Evolutionary conservation across 108 stramenopile genomes (phyloP).

Genomic region (Thalassiosira profunda): DNA sequence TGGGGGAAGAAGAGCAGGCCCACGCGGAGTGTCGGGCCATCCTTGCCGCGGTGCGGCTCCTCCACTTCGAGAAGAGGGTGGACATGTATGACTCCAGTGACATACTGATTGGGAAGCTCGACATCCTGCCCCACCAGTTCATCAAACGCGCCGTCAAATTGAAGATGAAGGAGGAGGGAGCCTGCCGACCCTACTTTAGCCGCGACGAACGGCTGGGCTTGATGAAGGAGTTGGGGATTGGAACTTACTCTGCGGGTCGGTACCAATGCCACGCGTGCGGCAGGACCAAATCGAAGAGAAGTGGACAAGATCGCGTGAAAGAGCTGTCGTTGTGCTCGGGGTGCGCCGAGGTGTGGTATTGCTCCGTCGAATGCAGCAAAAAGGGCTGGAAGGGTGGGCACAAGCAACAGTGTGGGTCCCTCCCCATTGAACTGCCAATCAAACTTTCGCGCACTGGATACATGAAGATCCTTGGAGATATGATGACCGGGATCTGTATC

Average conservation of each 20-base stretch:
- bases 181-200: not conserved
- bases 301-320: too few species aligned
- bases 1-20: not conserved
- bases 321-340: not conserved
- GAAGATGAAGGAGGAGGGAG: not conserved
- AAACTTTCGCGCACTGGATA: too few species aligned
- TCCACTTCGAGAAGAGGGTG: not conserved
- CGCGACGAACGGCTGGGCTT: not conserved
- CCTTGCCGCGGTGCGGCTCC: constrained; percentile 3
- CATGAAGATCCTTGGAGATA: too few species aligned
- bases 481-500: too few species aligned
- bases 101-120: not conserved
- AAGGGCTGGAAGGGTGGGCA: not conserved
- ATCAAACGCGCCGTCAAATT: not conserved
- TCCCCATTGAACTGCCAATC: too few species aligned
- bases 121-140: not conserved
- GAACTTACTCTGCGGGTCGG: not conserved
- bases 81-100: not conserved
- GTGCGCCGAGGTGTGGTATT: not conserved
- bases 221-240: not conserved
- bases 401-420: not conserved
- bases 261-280: not conserved
- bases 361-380: not conserved
- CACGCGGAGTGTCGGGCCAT: not conserved
- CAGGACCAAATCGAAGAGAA: not conserved